Evolutionary conservation across 2,329 filamentous ascomycete species (phyloP).

Genomic region (Kalaharituber pfeilii): DNA sequence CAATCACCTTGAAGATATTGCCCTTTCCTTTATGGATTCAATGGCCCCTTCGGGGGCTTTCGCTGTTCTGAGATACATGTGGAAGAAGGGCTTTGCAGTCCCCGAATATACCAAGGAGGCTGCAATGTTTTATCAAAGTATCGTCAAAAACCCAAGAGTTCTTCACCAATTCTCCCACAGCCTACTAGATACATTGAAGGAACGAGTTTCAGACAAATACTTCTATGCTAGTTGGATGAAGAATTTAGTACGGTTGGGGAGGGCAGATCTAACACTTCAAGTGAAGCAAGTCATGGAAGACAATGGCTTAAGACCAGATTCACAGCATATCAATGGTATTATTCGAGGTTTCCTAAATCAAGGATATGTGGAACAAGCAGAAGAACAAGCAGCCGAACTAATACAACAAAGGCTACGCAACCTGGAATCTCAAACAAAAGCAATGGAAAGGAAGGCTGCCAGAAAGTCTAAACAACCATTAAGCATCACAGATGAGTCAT

Average conservation of each 20-base stretch:
- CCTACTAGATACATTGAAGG: slow-evolving; percentile 30
- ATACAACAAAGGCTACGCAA: slow-evolving; percentile 49
- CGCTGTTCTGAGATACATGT: slow-evolving; percentile 76
- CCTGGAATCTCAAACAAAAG: slow-evolving; percentile 27
- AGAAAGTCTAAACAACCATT: slow-evolving; percentile 16
- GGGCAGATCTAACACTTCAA: slow-evolving; percentile 51
- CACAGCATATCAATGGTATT: slow-evolving; percentile 66
- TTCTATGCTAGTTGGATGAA: slow-evolving; percentile 84
- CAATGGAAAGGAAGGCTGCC: slow-evolving; percentile 29
- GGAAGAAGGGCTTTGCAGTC: slow-evolving; percentile 26
- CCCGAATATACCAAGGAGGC: slow-evolving; percentile 4
- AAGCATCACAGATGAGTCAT: slow-evolving; percentile 23
- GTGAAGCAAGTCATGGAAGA: slow-evolving; percentile 61
- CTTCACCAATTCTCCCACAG: slow-evolving; percentile 33
- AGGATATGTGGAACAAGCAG: slow-evolving; percentile 36
- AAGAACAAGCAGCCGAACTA: slow-evolving; percentile 57
- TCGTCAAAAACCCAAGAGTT: slow-evolving; percentile 23
- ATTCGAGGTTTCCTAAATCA: slow-evolving; percentile 61
- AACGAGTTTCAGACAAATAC: slow-evolving; percentile 49
- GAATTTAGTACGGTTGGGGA: slow-evolving; percentile 54
- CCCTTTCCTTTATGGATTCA: slow-evolving; percentile 50
- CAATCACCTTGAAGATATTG: slow-evolving; percentile 57
- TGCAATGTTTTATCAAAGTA: slow-evolving; percentile 16
- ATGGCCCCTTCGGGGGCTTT: slow-evolving; percentile 50
- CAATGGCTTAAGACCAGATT: slow-evolving; percentile 47